Evolutionary conservation across 2,329 filamentous ascomycete genomes (phyloP).

Genomic region (Helotiales sp.): DNA sequence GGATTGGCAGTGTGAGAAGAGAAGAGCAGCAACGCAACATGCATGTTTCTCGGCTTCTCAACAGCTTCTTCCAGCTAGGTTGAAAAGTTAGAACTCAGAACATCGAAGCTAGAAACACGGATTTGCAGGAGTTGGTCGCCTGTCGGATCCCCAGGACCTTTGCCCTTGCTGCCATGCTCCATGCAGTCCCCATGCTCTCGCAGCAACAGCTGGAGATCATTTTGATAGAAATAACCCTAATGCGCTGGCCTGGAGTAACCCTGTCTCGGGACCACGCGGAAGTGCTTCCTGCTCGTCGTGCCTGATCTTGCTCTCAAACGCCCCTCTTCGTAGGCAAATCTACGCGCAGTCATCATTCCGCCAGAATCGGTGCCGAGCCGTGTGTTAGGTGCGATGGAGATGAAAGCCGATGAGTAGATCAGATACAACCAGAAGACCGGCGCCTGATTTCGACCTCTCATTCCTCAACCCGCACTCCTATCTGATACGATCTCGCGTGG

Average conservation of each 20-base stretch:
- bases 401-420: too few relatives aligned
- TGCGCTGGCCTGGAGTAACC: background rate
- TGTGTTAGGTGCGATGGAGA: too few relatives aligned
- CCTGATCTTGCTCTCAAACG: constrained; percentile 2
- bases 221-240: background rate
- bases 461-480: constrained; percentile 14
- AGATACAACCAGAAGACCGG: too few relatives aligned
- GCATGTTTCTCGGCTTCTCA: background rate
- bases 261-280: background rate
- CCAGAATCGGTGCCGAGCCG: background rate
- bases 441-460: constrained; percentile 23
- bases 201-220: background rate
- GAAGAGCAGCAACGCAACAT: too few relatives aligned
- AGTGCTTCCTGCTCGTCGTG: constrained; percentile 1
- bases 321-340: background rate
- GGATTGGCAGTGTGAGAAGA: too few relatives aligned
- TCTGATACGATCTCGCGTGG: constrained; percentile 12
- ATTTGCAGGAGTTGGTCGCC: background rate
- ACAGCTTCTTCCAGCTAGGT: background rate
- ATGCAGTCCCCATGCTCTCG: background rate
- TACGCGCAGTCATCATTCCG: background rate
- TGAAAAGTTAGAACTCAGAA: too few relatives aligned
- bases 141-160: background rate
- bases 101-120: too few relatives aligned
- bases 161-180: background rate